These are phyloP conservation scores for Oryza glaberrima DNA, from an alignment of 176 grass and related monocot species.

Conservation along the genomic window DNA sequence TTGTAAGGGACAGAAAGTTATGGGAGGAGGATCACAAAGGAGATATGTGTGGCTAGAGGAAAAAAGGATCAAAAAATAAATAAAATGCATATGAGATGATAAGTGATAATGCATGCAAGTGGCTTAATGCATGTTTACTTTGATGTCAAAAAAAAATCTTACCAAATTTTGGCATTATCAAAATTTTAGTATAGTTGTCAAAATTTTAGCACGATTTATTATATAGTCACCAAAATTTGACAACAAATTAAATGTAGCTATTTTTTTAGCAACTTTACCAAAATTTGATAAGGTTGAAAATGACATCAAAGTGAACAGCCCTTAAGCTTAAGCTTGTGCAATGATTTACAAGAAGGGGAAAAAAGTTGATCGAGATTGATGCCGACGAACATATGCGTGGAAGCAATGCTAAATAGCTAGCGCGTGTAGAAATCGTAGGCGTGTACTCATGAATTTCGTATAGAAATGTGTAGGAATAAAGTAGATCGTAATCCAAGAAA, in stretches of 20 bases:
- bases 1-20: neutral
- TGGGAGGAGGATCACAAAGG: neutral
- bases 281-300: no score
- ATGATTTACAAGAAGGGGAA: neutral
- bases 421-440: neutral
- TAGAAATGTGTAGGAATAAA: neutral
- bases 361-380: neutral
- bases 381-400: neutral
- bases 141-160: no score
- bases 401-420: neutral
- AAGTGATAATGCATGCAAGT: neutral
- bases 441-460: neutral
- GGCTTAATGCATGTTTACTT: neutral
- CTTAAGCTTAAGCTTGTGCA: neutral
- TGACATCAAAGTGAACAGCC: no score
- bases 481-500: slow-evolving; percentile 22
- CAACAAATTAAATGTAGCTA: no score
- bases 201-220: no score
- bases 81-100: neutral
- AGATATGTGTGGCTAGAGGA: neutral
- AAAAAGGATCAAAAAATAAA: neutral
- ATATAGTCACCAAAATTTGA: no score
- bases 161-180: no score
- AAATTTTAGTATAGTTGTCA: no score
- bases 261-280: no score